Percentiles rank a stretch among this genome's conserved stretches.
These are phyloP conservation scores for Backusella macrospora DNA, from an alignment of 192 early-diverging fungal genomes.

Conservation along the genomic window DNA sequence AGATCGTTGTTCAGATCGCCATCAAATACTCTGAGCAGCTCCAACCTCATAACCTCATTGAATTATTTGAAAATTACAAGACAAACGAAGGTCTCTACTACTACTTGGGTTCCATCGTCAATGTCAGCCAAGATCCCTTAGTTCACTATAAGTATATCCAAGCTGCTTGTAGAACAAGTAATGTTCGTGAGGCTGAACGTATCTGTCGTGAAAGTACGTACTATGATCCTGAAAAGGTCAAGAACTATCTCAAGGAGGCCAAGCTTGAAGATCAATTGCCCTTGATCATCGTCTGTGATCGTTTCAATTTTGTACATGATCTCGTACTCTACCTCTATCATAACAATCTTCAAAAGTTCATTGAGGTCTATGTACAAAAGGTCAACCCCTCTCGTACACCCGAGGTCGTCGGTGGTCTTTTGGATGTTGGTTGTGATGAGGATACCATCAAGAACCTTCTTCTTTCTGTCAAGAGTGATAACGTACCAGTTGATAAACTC, in stretches of 20 bases:
- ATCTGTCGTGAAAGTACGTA: conserved; percentile 95
- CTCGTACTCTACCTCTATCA: conserved; percentile 96
- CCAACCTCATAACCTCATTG: conserved; percentile 84
- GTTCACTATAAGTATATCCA: conserved; percentile 99
- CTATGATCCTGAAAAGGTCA: conserved; percentile 98
- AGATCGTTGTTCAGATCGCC: conserved; percentile 92
- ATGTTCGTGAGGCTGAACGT: conserved; percentile 97
- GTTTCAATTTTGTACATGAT: conserved; percentile 97
- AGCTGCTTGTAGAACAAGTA: conserved; percentile 88
- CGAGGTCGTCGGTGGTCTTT: conserved; percentile 90
- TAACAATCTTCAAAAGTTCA: conserved; percentile 92
- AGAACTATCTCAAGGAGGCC: conserved; percentile 98
- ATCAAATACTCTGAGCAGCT: conserved; percentile 98
- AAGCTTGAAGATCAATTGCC: conserved; percentile 95
- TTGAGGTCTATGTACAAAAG: conserved; percentile 99
- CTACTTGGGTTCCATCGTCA: conserved; percentile 95
- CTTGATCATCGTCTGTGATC: conserved; percentile 98
- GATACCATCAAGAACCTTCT: conserved; percentile 88
- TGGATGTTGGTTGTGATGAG: conserved; percentile 99
- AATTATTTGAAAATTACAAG: conserved; percentile 92
- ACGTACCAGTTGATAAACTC: conserved; percentile 81
- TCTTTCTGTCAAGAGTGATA: conserved; percentile 75
- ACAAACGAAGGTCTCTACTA: conserved; percentile 95
- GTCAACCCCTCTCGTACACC: conserved; percentile 95
- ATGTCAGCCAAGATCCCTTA: conserved; percentile 90